phyloP scores from a whole-genome alignment of 768 basidiomycete genomes.

The Tricholoma furcatifolium region DNA sequence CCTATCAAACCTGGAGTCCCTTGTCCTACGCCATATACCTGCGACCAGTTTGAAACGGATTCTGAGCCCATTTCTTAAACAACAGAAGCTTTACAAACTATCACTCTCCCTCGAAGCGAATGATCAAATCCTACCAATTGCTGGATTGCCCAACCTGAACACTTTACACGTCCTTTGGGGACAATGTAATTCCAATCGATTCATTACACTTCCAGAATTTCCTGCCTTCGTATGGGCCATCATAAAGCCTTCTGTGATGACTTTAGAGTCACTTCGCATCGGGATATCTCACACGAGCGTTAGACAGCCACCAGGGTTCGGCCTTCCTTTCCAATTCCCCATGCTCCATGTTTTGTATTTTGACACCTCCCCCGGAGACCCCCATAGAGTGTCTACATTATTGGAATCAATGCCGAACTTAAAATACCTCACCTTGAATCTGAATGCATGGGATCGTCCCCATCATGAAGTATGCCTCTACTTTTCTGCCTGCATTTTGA shows the following conservation, averaged over 20 bases:
- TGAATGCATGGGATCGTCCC: neutral
- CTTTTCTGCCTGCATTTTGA: neutral
- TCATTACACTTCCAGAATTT: neutral
- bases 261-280: neutral
- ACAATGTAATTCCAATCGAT: neutral
- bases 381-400: neutral
- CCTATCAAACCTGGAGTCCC: neutral
- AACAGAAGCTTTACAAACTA: neutral
- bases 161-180: neutral
- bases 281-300: neutral
- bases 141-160: neutral
- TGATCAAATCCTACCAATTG: too few relatives aligned
- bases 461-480: neutral
- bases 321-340: neutral
- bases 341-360: neutral
- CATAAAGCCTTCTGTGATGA: neutral
- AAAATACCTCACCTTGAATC: constrained; percentile 3
- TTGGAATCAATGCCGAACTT: neutral
- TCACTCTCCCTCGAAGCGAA: constrained; percentile 3
- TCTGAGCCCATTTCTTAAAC: neutral
- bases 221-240: neutral
- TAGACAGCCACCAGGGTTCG: neutral
- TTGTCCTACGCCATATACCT: neutral
- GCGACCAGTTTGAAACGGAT: neutral
- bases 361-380: neutral